Base-by-base conservation (phyloP, 164 flowering plant genomes). In the Hamamelis virginiana region DNA sequence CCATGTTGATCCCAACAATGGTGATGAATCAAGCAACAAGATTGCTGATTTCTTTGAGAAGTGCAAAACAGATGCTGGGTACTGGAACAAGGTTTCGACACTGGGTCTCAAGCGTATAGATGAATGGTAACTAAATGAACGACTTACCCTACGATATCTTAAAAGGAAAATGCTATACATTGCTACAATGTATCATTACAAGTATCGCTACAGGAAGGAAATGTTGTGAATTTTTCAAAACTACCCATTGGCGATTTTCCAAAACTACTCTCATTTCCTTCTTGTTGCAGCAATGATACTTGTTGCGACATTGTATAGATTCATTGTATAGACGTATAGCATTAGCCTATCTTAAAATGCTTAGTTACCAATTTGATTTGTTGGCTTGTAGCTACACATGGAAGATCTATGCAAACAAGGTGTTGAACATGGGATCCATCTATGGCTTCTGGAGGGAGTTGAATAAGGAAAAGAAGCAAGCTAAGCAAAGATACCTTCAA, bases 331-430 rank as follows among this genome's bases (percentile, higher is more conserved):
- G n/a, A n/a, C n/a, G n/a, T n/a, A n/a, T n/a, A n/a, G n/a, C n/a
- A n/a, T n/a, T n/a, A n/a, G n/a, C n/a, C n/a, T n/a, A n/a, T n/a
- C n/a, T n/a, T n/a, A n/a, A n/a, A n/a, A n/a, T n/a, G 22, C 25
- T 5, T 50, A 48, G 5, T 21, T 28, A 10, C 27, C 8, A 45
- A 26, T 27, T 0, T 33, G 0, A 33, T 56, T 25, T 51, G 16
- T 66, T 28, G 18, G 65, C 52, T 69, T 80, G 81, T 83, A 96
- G 99, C 87, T 96, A 93, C 58, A 93, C 99, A 63, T 96, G 99
- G 99, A 90, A 93, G 78, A 93, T 96, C n/a, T 93, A 96, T 68
- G 99, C 98, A 28, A 85, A 83, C 66, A 93, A 84, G 68, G 80
- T 89, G 56, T 59, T 96, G 84, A 90, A 87, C 78, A 96, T 96